Conservation (phyloP, 139 green algal species). For the Chlorella sp. region DNA sequence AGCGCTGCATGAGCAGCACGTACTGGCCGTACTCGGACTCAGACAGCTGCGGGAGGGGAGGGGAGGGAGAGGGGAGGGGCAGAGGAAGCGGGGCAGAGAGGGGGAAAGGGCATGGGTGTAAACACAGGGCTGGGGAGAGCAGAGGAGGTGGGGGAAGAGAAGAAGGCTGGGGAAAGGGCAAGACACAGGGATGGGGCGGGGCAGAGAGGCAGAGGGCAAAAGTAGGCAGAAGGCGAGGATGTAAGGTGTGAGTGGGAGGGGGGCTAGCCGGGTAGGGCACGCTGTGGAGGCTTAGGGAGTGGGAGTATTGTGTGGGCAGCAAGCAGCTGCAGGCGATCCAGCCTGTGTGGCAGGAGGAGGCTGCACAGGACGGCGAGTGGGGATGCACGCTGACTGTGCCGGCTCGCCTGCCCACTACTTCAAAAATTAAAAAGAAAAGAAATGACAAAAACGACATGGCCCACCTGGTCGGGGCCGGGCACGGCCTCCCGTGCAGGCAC, state of each 20-base stretch:
- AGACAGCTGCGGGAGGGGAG: conserved; percentile 14
- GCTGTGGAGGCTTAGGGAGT: no score
- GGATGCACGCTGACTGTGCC: neutral
- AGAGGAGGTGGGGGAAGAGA: no score
- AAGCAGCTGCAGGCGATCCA: neutral
- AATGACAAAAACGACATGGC: neutral
- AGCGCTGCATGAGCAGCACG: conserved; percentile 70
- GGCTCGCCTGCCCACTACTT: no score
- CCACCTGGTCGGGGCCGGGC: conserved; percentile 41
- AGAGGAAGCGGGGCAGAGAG: neutral
- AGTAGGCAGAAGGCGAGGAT: no score
- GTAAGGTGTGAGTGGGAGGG: no score
- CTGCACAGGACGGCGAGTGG: neutral
- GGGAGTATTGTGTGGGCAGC: no score
- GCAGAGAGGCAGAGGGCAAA: neutral
- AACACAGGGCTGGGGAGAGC: no score
- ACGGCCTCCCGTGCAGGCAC: conserved; percentile 53
- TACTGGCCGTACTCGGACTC: conserved; percentile 48
- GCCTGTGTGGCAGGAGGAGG: neutral
- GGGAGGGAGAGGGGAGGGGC: neutral
- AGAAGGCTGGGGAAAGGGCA: no score
- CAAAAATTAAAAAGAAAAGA: no score
- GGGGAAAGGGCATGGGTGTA: no score
- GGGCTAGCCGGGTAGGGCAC: no score
- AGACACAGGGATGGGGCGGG: neutral